These are phyloP conservation scores for Sphaerobolus stellatus DNA, from an alignment of 1,284 basidiomycete genomes.

Conservation along the genomic window DNA sequence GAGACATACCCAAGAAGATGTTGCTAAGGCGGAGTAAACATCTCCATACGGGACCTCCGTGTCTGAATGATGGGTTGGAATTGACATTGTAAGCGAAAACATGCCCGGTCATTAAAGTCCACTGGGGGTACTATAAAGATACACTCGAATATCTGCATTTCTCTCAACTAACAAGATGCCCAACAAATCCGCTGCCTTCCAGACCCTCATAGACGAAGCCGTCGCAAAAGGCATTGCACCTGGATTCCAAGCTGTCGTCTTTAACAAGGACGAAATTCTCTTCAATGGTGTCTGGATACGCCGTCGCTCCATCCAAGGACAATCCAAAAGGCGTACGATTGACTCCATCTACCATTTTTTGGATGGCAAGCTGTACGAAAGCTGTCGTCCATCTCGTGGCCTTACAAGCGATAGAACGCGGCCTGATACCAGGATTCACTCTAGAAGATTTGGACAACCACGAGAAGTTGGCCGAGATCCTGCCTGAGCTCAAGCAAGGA, in stretches of 20 bases:
- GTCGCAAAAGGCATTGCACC: neutral
- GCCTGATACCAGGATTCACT: neutral
- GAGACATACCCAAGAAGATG: too few species aligned
- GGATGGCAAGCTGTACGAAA: neutral
- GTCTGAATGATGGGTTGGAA: too few species aligned
- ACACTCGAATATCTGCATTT: too few species aligned
- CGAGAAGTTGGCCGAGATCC: neutral
- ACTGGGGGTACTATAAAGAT: too few species aligned
- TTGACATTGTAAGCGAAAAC: too few species aligned
- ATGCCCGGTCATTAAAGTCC: too few species aligned
- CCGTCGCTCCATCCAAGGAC: neutral
- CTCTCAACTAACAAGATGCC: too few species aligned
- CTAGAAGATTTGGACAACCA: constrained; percentile 4
- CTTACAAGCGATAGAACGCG: neutral
- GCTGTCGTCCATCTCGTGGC: neutral
- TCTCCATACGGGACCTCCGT: too few species aligned
- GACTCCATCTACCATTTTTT: neutral
- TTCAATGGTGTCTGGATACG: neutral
- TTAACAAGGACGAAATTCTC: neutral
- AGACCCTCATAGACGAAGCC: neutral
- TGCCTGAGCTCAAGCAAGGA: constrained; percentile 1
- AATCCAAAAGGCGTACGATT: neutral
- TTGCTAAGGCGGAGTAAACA: too few species aligned
- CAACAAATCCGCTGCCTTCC: constrained; percentile 10
- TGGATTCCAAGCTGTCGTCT: neutral